Base-by-base conservation (phyloP, 345 rosid species). In the Ceriops tagal region DNA sequence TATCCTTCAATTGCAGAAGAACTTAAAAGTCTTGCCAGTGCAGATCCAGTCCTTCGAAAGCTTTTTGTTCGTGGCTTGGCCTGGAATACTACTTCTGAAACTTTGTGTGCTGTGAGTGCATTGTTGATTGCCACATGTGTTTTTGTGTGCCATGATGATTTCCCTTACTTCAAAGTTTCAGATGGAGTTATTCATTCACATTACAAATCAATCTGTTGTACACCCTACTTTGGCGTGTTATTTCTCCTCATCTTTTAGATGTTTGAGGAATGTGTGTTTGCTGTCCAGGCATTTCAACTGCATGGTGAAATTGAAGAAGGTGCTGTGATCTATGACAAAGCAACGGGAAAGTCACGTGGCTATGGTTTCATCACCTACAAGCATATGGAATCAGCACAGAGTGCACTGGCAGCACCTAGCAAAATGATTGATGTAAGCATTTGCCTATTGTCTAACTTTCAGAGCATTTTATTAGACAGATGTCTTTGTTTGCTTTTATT, bases 11-110 rank as follows among this genome's bases (percentile, higher is more conserved):
- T 88, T 85, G 92, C 90, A 28, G 92, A 85, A 78, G 92, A 88
- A 84, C 85, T 88, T 82, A 84, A 82, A 84, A 77, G 88, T 79
- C 51, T 86, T 58, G 92, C 90, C 67, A 82, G 84, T 75, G 79
- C 90, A 60, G 87, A 88, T 81, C 90, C 90, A 51, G 89, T 80
- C 52, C 90, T 83, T 64, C 86, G 93, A 83, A 88, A 88, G 89
- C 93, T 88, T 81, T 88, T 88, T 83, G 89, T 88, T 67, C 89
- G 93, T 81, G 93, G 92, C 86, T 79, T 88, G 77, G 88, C 90
- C 75, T 84, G 90, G 92, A 86, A 86, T 80, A 88, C 92, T 64
- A 74, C 87, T 68, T 84, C 92, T 60, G 92, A 84, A 77, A 80
- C 88, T 61, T 83, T 88, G 89, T 86, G 90, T 86, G 87, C 82